Conservation (phyloP, 2,329 filamentous ascomycete genomes). For the Aspergillus pseudoglaucus region DNA sequence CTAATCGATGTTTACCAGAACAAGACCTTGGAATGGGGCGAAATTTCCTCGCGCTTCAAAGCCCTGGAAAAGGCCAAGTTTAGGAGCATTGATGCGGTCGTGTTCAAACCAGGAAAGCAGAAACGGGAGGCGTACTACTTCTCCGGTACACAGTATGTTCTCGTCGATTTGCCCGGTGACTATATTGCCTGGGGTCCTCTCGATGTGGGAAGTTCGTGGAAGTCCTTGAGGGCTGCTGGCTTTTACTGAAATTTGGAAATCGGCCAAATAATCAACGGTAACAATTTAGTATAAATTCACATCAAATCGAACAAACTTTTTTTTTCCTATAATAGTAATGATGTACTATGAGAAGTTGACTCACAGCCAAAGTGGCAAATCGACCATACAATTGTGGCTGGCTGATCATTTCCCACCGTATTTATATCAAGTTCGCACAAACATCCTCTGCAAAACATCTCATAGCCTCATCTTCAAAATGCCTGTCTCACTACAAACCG, state of each 20-base stretch:
- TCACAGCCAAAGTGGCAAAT: too few relatives aligned
- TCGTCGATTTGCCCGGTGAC: not conserved
- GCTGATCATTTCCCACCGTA: too few relatives aligned
- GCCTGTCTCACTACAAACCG: conserved; percentile 1
- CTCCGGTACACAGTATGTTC: not conserved
- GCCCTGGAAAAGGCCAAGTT: not conserved
- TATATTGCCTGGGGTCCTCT: not conserved
- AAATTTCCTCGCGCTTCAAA: not conserved
- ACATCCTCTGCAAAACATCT: too few relatives aligned
- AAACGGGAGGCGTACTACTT: not conserved
- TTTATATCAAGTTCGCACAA: too few relatives aligned
- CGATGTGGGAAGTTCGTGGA: not conserved
- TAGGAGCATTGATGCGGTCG: not conserved
- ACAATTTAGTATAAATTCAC: too few relatives aligned
- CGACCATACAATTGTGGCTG: too few relatives aligned
- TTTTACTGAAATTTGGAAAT: not conserved
- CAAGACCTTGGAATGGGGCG: not conserved
- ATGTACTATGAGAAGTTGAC: too few relatives aligned
- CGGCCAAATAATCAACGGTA: too few relatives aligned
- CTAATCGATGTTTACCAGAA: not conserved
- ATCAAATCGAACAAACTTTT: too few relatives aligned
- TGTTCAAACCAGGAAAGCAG: not conserved
- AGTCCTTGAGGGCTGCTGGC: not conserved
- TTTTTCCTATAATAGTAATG: too few relatives aligned
- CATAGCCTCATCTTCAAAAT: not conserved